Evolutionary conservation across 208 protist species (phyloP).

Genomic region (Acanthamoeba rhysodes): DNA sequence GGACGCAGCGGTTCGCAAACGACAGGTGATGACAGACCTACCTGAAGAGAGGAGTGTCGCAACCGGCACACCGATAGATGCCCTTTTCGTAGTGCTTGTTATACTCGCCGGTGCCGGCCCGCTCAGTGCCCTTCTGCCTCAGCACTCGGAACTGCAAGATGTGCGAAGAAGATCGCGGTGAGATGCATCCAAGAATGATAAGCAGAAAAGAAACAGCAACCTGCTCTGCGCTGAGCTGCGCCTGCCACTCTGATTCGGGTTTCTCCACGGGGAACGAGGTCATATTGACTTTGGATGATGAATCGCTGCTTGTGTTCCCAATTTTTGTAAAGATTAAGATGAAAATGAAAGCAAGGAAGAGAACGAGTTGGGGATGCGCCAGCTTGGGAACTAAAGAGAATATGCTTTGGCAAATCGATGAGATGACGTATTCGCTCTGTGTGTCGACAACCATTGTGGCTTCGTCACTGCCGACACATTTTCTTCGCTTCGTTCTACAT

Average conservation of each 20-base stretch:
- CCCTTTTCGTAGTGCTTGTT: constrained; percentile 80
- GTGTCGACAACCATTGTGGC: too few species aligned
- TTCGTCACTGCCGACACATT: too few species aligned
- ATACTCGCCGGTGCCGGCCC: constrained; percentile 81
- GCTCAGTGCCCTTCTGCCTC: constrained; percentile 84
- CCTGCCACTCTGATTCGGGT: constrained; percentile 79
- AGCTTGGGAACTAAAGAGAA: too few species aligned
- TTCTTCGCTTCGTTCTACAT: too few species aligned
- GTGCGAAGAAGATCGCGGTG: background rate
- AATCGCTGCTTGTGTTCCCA: background rate
- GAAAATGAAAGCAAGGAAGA: too few species aligned
- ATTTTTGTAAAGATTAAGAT: background rate
- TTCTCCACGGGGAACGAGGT: constrained; percentile 3
- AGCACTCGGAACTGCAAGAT: constrained; percentile 79
- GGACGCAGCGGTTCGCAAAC: background rate
- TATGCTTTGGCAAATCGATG: too few species aligned
- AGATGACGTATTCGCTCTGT: too few species aligned
- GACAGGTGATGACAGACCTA: background rate
- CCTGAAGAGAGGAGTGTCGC: constrained; percentile 81
- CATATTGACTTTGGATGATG: background rate
- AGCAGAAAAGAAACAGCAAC: too few species aligned
- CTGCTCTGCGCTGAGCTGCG: constrained; percentile 75
- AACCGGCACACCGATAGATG: constrained; percentile 82
- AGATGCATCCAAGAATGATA: background rate
- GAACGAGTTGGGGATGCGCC: too few species aligned